Evolutionary conservation across 257 asterid species (phyloP).

Genomic region (Haberlea rhodopensis): DNA sequence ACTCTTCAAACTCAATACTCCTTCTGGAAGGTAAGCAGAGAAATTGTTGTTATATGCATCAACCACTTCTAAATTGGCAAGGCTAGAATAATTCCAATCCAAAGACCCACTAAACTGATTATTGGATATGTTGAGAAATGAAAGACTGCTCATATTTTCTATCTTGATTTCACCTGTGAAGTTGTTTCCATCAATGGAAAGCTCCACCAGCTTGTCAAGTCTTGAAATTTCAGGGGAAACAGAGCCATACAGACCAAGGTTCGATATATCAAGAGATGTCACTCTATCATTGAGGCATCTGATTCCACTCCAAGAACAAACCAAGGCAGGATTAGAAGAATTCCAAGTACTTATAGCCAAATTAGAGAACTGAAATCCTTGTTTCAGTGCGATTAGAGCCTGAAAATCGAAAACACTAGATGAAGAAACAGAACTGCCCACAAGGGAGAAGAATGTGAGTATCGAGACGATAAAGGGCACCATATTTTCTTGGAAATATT

Average conservation of each 20-base stretch:
- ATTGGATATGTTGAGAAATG: constrained; percentile 68
- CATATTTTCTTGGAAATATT: constrained; percentile 45
- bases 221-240: constrained; percentile 61
- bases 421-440: constrained; percentile 40
- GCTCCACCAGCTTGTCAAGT: constrained; percentile 60
- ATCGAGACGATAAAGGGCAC: constrained; percentile 35
- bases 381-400: constrained; percentile 54
- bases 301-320: constrained; percentile 80
- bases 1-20: constrained; percentile 46
- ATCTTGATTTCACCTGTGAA: constrained; percentile 83
- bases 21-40: constrained; percentile 66
- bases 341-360: constrained; percentile 52
- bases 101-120: constrained; percentile 60
- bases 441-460: constrained; percentile 40
- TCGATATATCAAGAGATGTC: constrained; percentile 57
- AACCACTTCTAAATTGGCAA: constrained; percentile 55
- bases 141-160: constrained; percentile 55
- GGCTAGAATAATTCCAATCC: constrained; percentile 72
- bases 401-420: constrained; percentile 57
- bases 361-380: constrained; percentile 43
- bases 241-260: constrained; percentile 70
- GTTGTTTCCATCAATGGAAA: constrained; percentile 82
- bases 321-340: constrained; percentile 47
- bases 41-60: constrained; percentile 87
- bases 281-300: constrained; percentile 61